Evolutionary conservation across 2,329 filamentous ascomycete genomes (phyloP), one percentile per base, ranked within the genome.

Genomic region (Diaporthe australafricana): DNA sequence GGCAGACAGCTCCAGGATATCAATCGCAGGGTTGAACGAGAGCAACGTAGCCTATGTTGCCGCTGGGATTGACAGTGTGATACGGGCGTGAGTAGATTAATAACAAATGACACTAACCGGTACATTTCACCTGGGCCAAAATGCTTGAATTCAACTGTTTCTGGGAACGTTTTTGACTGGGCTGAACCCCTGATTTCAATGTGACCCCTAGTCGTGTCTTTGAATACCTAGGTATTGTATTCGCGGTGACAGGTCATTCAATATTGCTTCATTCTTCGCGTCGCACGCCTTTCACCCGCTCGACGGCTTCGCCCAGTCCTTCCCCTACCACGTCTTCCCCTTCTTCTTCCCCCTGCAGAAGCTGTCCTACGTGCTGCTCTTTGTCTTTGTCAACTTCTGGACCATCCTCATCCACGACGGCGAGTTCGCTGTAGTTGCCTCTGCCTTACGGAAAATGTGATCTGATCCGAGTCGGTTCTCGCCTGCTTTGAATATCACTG

Each of bases 331-430:
- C 84, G 77, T 98, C 76, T 98, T 96, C 85, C 94, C 95, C 5
- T 94, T 98, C 84, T 81, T 98, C 78, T 96, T 98, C 83, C 96
- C 96, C 0, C 88, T 98, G 40, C 94, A 98, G 82, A 98, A 98
- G 85, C 88, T 94, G 80, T 93, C 94, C 38, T 98, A 95, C 79
- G 91, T 98, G 66, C 88, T 87, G 16, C 90, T 98, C 47, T 98
- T 98, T 84, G 86, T 92, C 77, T 97, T 97, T 80, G 94, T 98
- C 85, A 97, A 98, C 84, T 90, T 98, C 83, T 98, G 96, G 96
- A 97, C 95, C 48, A 94, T 98, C 77, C 88, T 98, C 84, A 98
- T 98, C 79, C 91, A 98, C 82, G 96, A 98, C 78, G 96, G 96
- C 78, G 96, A 98, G 84, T 98, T 97, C 80, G 90, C n/a, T n/a